A percentile compares a stretch with the other conserved stretches of the same genome.
phyloP scores from a whole-genome alignment of 306 rosid genomes.

The Cyclanthera cordifolia region DNA sequence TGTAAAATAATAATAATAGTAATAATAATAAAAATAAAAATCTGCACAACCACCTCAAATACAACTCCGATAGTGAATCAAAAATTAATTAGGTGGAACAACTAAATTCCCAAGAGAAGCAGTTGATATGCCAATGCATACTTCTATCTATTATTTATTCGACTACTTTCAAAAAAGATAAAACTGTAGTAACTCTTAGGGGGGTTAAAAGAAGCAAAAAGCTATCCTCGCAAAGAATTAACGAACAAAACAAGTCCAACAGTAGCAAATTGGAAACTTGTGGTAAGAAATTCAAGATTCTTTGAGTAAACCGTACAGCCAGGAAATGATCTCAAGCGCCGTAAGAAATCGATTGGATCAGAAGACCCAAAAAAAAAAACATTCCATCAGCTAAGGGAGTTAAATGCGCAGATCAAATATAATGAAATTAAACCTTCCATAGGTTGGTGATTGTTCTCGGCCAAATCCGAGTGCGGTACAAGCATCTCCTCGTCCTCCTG shows the following conservation, averaged over 20 bases:
- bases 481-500: conserved; percentile 96
- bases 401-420: conserved; percentile 27
- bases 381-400: not conserved
- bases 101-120: conserved; percentile 2
- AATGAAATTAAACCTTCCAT: conserved; percentile 48
- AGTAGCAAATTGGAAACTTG: not conserved
- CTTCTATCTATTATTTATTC: not conserved
- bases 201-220: not conserved
- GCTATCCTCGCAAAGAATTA: not conserved
- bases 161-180: not conserved
- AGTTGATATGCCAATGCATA: not conserved
- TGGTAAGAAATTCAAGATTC: not conserved
- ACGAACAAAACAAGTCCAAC: not conserved
- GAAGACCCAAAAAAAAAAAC: not conserved
- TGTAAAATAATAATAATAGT: not conserved
- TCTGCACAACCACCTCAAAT: not conserved
- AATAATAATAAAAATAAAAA: no score
- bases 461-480: conserved; percentile 64
- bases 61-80: not conserved
- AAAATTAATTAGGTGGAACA: not conserved
- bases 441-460: conserved; percentile 68
- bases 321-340: conserved; percentile 7
- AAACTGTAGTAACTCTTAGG: not conserved
- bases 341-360: conserved; percentile 7
- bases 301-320: conserved; percentile 4